Evolutionary conservation across 2,329 filamentous ascomycete genomes (phyloP).

Genomic region (Pestalotiopsis sp.): DNA sequence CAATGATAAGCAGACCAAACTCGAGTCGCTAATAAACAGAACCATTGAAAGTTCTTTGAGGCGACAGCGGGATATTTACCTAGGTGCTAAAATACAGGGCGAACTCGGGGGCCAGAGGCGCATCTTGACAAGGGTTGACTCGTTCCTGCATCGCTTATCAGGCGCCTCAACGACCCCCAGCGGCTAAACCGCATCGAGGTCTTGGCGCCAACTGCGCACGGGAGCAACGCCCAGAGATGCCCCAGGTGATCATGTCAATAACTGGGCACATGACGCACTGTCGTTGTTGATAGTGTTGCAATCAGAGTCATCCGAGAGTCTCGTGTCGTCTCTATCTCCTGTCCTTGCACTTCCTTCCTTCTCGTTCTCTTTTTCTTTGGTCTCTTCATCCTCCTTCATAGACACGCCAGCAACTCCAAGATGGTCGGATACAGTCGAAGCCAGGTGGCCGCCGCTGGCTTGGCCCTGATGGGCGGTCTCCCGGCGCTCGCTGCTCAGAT

Average conservation of each 20-base stretch:
- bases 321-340: not conserved
- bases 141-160: not conserved
- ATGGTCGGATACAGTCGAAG: slow-evolving; percentile 15
- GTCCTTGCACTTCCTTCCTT: not conserved
- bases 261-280: slow-evolving; percentile 11
- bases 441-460: slow-evolving; percentile 12
- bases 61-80: not conserved
- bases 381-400: not conserved
- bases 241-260: slow-evolving; percentile 10
- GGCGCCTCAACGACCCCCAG: not conserved
- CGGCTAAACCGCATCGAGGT: not conserved
- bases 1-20: not conserved
- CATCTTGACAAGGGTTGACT: not conserved
- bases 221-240: not conserved
- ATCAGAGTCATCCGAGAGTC: not conserved
- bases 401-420: not conserved
- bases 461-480: slow-evolving; percentile 17
- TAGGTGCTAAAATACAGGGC: not conserved
- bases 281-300: not conserved
- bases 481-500: slow-evolving; percentile 18
- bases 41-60: not conserved
- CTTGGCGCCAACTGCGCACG: not conserved
- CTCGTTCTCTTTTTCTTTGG: not conserved
- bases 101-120: not conserved
- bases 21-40: not conserved